Evolutionary conservation across 2,329 filamentous ascomycete species (phyloP), one percentile per base, ranked within the genome.

Genomic region (Ophiostoma ulmi): DNA sequence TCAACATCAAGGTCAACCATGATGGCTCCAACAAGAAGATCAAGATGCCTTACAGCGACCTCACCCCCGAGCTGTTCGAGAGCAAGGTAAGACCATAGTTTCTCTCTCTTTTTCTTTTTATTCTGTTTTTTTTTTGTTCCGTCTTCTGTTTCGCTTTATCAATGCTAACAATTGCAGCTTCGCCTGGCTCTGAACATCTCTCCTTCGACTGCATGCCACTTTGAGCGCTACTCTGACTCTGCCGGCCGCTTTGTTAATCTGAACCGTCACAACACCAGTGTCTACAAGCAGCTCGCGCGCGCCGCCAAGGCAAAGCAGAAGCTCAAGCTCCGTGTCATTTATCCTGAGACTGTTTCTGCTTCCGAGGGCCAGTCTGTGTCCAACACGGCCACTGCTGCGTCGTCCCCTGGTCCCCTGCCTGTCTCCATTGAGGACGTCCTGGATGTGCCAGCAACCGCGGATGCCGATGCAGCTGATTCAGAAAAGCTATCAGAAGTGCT

Each of bases 291-390:
- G 79, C 90, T 99, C 61, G 94, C 95, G 79, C 91, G 95, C 77
- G 95, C 95, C 75, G 95, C 95, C 74, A 99, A 97, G 84, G 95
- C 95, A 52, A 99, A 99, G 86, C 89, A 94, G 75, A 99, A 98
- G 89, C 89, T 99, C 75, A 94, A 95, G 80, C 87, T 99, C 72
- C 92, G 89, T 75, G 90, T 91, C 52, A 90, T 87, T 52, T 38
- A 70, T 31, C 71, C 74, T 31, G 66, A 68, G 11, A 10, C 13
- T 10, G 22, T 2, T 14, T n/a, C 10, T 14, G 65, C 14, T 39
- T 13, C 41, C 14, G 26, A 68, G 41, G 44, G 14, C 14, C n/a
- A 5, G 65, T 17, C 38, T 6, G n/a, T 20, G 11, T 44, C 65
- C 22, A 44, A 44, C 44, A 48, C 14, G 11, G 58, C 31, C 36